Evolutionary conservation across 305 asterid genomes (phyloP), one percentile per base, ranked within the genome.

Genomic region (Fraxinus baroniana): DNA sequence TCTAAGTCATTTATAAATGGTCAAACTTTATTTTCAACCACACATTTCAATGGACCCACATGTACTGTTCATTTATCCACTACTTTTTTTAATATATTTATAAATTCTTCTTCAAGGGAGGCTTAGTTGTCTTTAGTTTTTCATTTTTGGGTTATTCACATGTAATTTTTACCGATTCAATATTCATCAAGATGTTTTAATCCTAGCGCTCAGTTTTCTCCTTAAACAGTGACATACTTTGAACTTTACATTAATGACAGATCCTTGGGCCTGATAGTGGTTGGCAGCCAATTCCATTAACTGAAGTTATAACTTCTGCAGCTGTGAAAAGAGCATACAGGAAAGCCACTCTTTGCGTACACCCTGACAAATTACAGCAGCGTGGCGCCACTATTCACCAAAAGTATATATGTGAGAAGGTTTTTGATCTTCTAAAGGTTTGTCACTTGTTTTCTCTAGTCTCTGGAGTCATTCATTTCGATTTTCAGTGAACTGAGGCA

Each of bases 351-450:
- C 97, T 96, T 20, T 94, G 94, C 79, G 98, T 94, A 79, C 99
- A 93, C 83, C 98, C 98, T 1, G 99, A 96, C 86, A 96, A 96
- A 89, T 88, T 96, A 89, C 99, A 96, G 79, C 98, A 96, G 49
- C 93, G 97, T 49, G 98, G 98, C 44, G 99, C 99, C 33, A 91
- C 95, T 71, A 80, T 93, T 86, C 98, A 93, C 78, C 98, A 93
- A 81, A 96, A 96, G 87, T 96, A 92, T 88, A 87, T 89, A 79
- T 89, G 97, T 68, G 98, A 96, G 89, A 96, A 96, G 91, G 97
- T 91, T 88, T 96, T 94, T 88, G 98, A 94, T 88, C 94, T 94
- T 88, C 87, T 96, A 82, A 93, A 96, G 97, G 99, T 96, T 82
- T 20, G 92, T 84, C n/a, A 77, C 83, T 74, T 73, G 52, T 73